Evolutionary conservation across 108 stramenopile species (phyloP).

Genomic region (Discostella pseudostelligera): DNA sequence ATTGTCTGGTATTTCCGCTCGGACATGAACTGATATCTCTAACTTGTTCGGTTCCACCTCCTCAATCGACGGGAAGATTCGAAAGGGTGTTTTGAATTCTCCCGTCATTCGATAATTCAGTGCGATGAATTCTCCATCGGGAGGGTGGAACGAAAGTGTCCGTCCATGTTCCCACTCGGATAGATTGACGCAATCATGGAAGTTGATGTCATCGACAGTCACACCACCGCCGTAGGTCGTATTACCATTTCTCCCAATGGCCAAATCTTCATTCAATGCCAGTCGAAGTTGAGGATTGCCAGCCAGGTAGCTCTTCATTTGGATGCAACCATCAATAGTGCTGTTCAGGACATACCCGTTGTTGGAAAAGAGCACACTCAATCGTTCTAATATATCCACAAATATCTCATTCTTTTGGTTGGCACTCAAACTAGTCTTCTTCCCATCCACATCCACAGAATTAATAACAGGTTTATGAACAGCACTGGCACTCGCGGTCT

Average conservation of each 20-base stretch:
- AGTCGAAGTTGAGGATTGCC: slow-evolving; percentile 97
- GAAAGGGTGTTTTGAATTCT: slow-evolving; percentile 97
- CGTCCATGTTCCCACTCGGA: slow-evolving; percentile 91
- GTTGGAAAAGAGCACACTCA: slow-evolving; percentile 96
- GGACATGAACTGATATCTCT: slow-evolving; percentile 84
- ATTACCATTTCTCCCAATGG: slow-evolving; percentile 79
- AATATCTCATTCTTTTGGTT: slow-evolving; percentile 99
- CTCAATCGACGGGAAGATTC: slow-evolving; percentile 94
- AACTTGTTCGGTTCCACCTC: slow-evolving; percentile 89
- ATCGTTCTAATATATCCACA: slow-evolving; percentile 98
- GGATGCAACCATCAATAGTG: slow-evolving; percentile 98
- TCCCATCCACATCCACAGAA: slow-evolving; percentile 73
- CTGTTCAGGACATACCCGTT: slow-evolving; percentile 98
- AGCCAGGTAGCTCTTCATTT: slow-evolving; percentile 93
- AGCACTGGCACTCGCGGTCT: slow-evolving; percentile 93
- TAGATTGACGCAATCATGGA: slow-evolving; percentile 98
- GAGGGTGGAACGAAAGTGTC: slow-evolving; percentile 90
- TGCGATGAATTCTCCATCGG: slow-evolving; percentile 99
- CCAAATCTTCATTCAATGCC: slow-evolving; percentile 97
- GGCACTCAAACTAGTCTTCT: slow-evolving; percentile 47
- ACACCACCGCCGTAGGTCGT: slow-evolving; percentile 77
- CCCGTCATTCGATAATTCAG: slow-evolving; percentile 96
- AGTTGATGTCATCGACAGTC: slow-evolving; percentile 95
- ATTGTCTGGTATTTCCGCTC: slow-evolving; percentile 95
- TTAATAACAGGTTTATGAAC: slow-evolving; percentile 96